phyloP scores from a whole-genome alignment of 148 eudicot species.

The Rhododendron molle region DNA sequence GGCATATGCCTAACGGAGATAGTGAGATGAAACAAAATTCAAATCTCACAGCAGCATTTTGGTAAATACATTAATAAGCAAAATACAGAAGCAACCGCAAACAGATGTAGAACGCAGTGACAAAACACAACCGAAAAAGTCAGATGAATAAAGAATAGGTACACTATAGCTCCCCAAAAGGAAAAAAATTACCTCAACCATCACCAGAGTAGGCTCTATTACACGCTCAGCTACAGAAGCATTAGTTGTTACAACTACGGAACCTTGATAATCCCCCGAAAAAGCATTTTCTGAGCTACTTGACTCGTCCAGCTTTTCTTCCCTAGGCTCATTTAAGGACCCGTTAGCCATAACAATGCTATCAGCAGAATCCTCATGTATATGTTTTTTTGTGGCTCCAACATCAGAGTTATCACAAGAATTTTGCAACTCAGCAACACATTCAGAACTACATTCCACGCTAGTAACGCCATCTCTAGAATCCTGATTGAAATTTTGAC shows the following conservation, averaged over 20 bases:
- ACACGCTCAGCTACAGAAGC: constrained; percentile 83
- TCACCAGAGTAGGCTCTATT: constrained; percentile 92
- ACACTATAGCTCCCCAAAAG: not conserved
- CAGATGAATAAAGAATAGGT: not conserved
- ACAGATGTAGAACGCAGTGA: not conserved
- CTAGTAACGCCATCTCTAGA: constrained; percentile 39
- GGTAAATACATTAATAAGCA: not conserved
- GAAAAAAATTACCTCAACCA: constrained; percentile 65
- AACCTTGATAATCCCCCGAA: constrained; percentile 43
- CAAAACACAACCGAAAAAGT: not conserved
- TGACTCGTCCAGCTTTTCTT: constrained; percentile 42
- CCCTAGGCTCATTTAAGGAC: constrained; percentile 45
- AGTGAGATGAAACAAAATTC: not conserved
- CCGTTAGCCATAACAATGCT: constrained; percentile 39
- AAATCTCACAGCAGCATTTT: not conserved
- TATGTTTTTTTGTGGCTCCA: constrained; percentile 59
- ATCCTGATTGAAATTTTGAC: constrained; percentile 37
- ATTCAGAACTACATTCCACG: constrained; percentile 56
- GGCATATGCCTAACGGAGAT: not conserved
- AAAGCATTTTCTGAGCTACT: constrained; percentile 38
- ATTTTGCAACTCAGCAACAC: constrained; percentile 40
- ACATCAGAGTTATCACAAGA: constrained; percentile 52
- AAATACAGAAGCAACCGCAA: not conserved
- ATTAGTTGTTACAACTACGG: constrained; percentile 50
- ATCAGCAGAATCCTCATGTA: constrained; percentile 59